Base-by-base conservation (phyloP, 1,284 basidiomycete genomes). In the Ganoderma multipileum region DNA sequence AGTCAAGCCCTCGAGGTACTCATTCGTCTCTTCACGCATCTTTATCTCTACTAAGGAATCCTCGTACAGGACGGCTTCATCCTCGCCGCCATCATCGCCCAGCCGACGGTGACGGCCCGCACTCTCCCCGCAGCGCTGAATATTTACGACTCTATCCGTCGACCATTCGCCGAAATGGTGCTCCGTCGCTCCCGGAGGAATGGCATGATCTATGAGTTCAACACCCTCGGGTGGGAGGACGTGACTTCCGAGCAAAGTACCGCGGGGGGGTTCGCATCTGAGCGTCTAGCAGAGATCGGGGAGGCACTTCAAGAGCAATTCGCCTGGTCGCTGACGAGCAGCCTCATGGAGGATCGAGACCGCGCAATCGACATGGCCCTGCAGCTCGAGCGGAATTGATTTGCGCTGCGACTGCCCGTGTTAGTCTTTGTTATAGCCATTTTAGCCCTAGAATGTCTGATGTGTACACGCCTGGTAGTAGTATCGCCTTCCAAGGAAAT, bases 1-100 rank as follows among this genome's bases (percentile, higher is more conserved):
- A 80, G 82, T 1, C 82, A 83, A 72, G 81, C 80, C 0, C 78
- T 82, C 47, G 82, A 82, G 73, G 80, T 79, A 55, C 23, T 64
- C 11, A 33, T 63, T 6, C 33, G 41, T 54, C 58, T 39, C 33
- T 18, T 57, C 3, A 16, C n/a, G 9, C 39, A 23, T 65, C 7
- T 16, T 26, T 42, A 1, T 26, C 3, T 3, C 12, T 38, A 20
- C 61, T 38, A 16, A 36, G 3, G 20, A 14, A 26, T n/a, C 26
- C 58, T 16, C 18, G 28, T 12, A 20, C 57, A 72, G 79, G 81
- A 83, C 62, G 81, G 76, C 14, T 80, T 76, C 71, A 73, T 82
- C 36, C 77, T 83, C 16, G 77, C 79, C 2, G 76, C 77, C 2
- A 73, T 82, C 18, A 76, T 82, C 8, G 76, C 79, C 0, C 76